Conservation (phyloP, 73 alveolate species). For the Uronychia binucleata region DNA sequence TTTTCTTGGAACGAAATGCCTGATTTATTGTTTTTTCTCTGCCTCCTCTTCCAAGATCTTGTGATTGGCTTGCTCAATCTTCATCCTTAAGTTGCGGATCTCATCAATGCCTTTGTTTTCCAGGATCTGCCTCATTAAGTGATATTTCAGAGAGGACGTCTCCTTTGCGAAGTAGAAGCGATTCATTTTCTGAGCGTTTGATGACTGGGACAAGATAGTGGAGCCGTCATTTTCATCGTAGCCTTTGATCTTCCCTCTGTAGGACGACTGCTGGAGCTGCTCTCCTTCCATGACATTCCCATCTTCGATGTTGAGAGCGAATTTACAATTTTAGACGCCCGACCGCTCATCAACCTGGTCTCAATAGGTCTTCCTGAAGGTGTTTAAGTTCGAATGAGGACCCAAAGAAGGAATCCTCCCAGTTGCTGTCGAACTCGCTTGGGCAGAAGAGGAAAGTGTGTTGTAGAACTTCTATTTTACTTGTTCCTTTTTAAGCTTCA, state of each 20-base stretch:
- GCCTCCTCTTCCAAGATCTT: not conserved
- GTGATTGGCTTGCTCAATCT: not conserved
- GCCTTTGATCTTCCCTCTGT: not conserved
- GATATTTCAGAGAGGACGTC: not conserved
- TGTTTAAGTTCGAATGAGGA: too few relatives aligned
- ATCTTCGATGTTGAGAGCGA: not conserved
- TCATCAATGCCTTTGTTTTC: not conserved
- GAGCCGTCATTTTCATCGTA: too few relatives aligned
- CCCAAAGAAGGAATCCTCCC: too few relatives aligned
- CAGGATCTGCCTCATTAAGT: not conserved
- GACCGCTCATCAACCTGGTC: not conserved
- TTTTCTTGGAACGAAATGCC: not conserved
- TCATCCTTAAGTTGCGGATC: not conserved
- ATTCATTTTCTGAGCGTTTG: not conserved
- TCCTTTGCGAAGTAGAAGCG: not conserved
- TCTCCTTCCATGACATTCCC: not conserved
- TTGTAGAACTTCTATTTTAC: not conserved
- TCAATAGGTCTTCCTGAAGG: too few relatives aligned
- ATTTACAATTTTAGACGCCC: too few relatives aligned
- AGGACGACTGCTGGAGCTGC: not conserved
- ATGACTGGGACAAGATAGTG: too few relatives aligned
- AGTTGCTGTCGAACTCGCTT: too few relatives aligned
- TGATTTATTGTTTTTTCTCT: not conserved
- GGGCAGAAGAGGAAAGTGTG: not conserved
- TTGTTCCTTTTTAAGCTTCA: not conserved